Conservation (phyloP, 768 basidiomycete species). For the Rhodotorula paludigena region DNA sequence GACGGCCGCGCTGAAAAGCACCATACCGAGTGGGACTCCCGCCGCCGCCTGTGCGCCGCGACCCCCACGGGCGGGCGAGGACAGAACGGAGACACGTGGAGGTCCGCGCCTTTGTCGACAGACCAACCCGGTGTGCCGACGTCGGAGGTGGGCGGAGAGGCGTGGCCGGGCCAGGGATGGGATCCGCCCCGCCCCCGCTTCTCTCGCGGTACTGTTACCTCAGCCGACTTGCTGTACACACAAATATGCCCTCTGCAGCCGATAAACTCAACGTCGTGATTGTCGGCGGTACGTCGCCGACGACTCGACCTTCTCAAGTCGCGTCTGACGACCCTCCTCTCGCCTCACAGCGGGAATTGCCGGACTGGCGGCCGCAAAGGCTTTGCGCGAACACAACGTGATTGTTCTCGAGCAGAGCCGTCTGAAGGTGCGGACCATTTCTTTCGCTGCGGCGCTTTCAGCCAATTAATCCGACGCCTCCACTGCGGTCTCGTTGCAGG, state of each 20-base stretch:
- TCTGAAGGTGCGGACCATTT: neutral
- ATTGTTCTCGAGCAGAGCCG: constrained; percentile 5
- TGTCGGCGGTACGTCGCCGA: neutral
- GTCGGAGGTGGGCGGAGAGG: neutral
- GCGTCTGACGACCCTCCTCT: neutral
- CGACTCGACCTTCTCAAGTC: neutral
- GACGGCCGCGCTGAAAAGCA: neutral
- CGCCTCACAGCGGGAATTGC: neutral
- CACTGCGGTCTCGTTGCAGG: neutral
- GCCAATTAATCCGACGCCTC: too few relatives aligned
- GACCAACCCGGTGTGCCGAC: too few relatives aligned
- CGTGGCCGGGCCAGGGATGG: neutral
- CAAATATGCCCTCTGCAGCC: neutral
- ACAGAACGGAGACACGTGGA: too few relatives aligned
- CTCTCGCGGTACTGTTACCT: neutral
- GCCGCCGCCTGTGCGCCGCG: neutral
- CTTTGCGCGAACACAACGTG: constrained; percentile 1
- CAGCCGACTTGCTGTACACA: neutral
- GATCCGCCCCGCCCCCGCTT: too few relatives aligned
- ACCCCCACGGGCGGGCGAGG: too few relatives aligned
- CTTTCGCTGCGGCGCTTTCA: too few relatives aligned
- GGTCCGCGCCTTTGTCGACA: too few relatives aligned
- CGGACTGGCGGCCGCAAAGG: neutral
- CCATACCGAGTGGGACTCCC: neutral
- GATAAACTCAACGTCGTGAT: constrained; percentile 1